Percentiles rank a stretch among this genome's conserved stretches.
These are phyloP conservation scores for Senna siamea DNA, from an alignment of 306 rosid species.

Conservation along the genomic window DNA sequence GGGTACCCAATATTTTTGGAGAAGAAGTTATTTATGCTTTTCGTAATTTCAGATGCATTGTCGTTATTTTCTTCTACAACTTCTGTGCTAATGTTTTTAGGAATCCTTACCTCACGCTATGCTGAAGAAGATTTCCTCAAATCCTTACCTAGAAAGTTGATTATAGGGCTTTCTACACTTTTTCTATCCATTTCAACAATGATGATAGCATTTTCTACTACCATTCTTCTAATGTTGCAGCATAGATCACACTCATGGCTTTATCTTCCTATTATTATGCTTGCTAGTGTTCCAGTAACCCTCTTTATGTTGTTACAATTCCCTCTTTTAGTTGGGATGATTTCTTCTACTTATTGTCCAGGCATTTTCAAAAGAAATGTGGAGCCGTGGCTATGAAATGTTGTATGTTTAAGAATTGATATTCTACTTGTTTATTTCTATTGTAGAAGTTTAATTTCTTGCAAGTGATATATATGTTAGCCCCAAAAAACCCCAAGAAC, in stretches of 20 bases:
- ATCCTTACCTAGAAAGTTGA: constrained; percentile 5
- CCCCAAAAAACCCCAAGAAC: too few relatives aligned
- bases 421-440: too few relatives aligned
- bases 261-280: not conserved
- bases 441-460: too few relatives aligned
- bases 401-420: too few relatives aligned
- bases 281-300: constrained; percentile 1
- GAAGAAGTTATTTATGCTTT: too few relatives aligned
- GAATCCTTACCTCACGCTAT: not conserved
- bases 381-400: constrained; percentile 1
- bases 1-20: too few relatives aligned
- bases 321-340: not conserved
- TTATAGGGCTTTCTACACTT: not conserved
- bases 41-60: too few relatives aligned
- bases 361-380: constrained; percentile 12
- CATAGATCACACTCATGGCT: not conserved
- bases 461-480: too few relatives aligned
- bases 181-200: constrained; percentile 12
- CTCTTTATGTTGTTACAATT: not conserved
- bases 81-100: not conserved
- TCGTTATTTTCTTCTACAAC: constrained; percentile 13
- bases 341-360: not conserved
- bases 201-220: constrained; percentile 12
- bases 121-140: constrained; percentile 10
- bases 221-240: not conserved